Percentiles rank a stretch among this genome's conserved stretches.
phyloP scores from a whole-genome alignment of 331 rosid genomes.

The Quercus tomentella region DNA sequence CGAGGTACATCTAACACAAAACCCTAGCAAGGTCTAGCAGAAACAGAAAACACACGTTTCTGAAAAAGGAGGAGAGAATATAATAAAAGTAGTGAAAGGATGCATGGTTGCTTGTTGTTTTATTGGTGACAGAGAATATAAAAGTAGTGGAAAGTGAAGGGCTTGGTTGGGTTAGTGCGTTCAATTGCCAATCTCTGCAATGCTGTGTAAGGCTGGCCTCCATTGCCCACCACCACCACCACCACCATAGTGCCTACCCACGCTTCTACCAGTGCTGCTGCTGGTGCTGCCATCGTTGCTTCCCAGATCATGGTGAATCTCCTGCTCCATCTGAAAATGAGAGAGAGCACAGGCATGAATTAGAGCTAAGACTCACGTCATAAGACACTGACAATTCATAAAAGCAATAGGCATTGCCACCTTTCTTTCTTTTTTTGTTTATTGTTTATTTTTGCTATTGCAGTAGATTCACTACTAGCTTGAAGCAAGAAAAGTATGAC shows the following conservation, averaged over 20 bases:
- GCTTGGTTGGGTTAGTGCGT: neutral
- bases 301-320: constrained; percentile 25
- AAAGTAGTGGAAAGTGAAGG: neutral
- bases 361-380: constrained; percentile 15
- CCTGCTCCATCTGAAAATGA: constrained; percentile 48
- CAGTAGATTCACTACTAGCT: too few relatives aligned
- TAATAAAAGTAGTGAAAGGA: constrained; percentile 4
- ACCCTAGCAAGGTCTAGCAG: neutral
- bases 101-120: constrained; percentile 17
- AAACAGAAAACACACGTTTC: neutral
- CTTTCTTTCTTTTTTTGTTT: too few relatives aligned
- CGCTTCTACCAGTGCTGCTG: constrained; percentile 29
- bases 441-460: too few relatives aligned
- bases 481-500: too few relatives aligned
- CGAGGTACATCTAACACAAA: constrained; percentile 17
- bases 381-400: constrained; percentile 28
- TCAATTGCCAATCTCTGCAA: constrained; percentile 85
- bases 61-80: neutral
- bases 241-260: constrained; percentile 48
- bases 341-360: constrained; percentile 2
- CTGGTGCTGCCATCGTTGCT: constrained; percentile 31
- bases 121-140: constrained; percentile 8
- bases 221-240: constrained; percentile 62
- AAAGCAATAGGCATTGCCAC: neutral
- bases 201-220: constrained; percentile 94